Evolutionary conservation across 208 protist genomes (phyloP).

Genomic region (Wallacemonas sp.): DNA sequence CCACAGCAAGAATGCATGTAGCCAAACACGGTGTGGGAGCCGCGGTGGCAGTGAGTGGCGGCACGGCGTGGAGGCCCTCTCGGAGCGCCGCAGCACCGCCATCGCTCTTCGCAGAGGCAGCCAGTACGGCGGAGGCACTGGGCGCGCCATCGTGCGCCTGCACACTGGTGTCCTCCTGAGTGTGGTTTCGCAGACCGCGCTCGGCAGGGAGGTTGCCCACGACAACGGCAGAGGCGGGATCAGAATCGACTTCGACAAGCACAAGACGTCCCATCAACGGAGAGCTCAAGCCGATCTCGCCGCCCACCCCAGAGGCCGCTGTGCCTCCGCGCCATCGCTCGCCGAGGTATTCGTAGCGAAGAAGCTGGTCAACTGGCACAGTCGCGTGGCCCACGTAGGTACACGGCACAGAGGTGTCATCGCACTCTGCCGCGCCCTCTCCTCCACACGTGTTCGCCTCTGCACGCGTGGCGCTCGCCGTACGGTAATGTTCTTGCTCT

Average conservation of each 20-base stretch:
- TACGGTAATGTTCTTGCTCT: background rate
- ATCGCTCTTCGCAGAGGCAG: background rate
- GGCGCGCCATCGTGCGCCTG: background rate
- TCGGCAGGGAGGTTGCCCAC: background rate
- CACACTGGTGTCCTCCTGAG: background rate
- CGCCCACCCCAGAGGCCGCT: background rate
- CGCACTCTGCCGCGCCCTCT: background rate
- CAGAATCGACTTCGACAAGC: conserved; percentile 21
- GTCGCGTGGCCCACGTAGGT: conserved; percentile 9
- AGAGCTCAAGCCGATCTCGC: background rate
- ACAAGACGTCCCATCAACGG: conserved; percentile 31
- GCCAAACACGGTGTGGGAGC: conserved; percentile 17
- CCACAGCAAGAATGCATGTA: conserved; percentile 52
- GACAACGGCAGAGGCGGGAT: background rate
- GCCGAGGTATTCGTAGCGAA: conserved; percentile 11
- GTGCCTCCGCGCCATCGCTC: too few species aligned
- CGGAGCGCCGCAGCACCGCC: background rate
- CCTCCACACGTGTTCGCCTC: background rate
- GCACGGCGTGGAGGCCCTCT: background rate
- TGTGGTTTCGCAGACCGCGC: background rate
- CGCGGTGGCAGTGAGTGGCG: background rate
- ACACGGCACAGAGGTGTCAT: background rate
- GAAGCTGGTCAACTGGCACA: conserved; percentile 1
- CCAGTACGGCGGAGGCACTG: background rate
- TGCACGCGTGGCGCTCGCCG: background rate